A percentile compares a stretch with the other conserved stretches of the same genome.
These are phyloP conservation scores for Daldinia sp. DNA, from an alignment of 2,329 filamentous ascomycete species.

Conservation along the genomic window DNA sequence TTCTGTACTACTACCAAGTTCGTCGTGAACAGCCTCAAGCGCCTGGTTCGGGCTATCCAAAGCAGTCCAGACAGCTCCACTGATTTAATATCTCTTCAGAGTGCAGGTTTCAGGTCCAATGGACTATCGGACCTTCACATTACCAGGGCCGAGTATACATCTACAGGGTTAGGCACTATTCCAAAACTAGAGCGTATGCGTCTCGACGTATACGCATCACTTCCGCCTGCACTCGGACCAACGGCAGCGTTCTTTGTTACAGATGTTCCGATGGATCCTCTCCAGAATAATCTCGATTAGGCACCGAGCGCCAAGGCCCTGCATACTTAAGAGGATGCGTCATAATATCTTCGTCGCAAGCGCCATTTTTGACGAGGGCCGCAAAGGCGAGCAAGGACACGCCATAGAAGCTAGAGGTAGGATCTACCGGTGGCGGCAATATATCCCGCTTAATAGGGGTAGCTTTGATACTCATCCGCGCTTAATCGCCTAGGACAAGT, in stretches of 20 bases:
- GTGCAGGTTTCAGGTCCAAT: too few relatives aligned
- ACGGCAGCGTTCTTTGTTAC: not conserved
- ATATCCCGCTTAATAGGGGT: not conserved
- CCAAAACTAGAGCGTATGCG: constrained; percentile 14
- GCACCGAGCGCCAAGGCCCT: not conserved
- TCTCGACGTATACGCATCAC: constrained; percentile 1
- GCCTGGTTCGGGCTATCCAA: not conserved
- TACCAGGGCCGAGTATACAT: constrained; percentile 1
- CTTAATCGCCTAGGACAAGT: constrained; percentile 19
- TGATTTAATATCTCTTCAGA: too few relatives aligned
- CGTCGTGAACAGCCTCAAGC: not conserved
- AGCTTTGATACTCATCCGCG: not conserved
- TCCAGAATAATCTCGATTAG: not conserved
- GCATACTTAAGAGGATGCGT: not conserved
- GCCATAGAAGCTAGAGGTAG: constrained; percentile 3
- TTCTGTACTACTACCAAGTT: constrained; percentile 21
- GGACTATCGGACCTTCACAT: too few relatives aligned
- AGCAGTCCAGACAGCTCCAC: not conserved
- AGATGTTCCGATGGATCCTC: not conserved
- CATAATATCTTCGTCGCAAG: constrained; percentile 13
- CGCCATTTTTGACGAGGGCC: constrained; percentile 15
- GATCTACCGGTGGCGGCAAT: not conserved
- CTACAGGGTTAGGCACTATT: constrained; percentile 13
- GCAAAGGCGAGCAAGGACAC: not conserved
- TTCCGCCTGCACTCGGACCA: constrained; percentile 3